Percentiles rank a stretch among this genome's conserved stretches.
These are phyloP conservation scores for Botryotinia narcissicola DNA, from an alignment of 2,329 filamentous ascomycete genomes.

Conservation along the genomic window DNA sequence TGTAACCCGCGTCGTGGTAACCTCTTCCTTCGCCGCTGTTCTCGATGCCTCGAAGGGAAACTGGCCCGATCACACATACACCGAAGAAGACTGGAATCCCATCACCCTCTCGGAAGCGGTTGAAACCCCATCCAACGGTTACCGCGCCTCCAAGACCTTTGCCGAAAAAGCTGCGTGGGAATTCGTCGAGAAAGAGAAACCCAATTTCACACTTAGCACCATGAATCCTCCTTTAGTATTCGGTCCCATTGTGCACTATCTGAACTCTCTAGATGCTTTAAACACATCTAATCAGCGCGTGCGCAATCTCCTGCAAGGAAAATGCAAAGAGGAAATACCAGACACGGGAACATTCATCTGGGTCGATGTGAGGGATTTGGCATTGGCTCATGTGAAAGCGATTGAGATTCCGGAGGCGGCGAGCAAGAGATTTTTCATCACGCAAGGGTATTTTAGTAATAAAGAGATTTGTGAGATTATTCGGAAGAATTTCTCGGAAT, in stretches of 20 bases:
- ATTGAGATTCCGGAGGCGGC: slow-evolving; percentile 56
- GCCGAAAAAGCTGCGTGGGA: slow-evolving; percentile 67
- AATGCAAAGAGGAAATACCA: slow-evolving; percentile 55
- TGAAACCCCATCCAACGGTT: slow-evolving; percentile 42
- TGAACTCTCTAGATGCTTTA: slow-evolving; percentile 60
- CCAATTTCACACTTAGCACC: slow-evolving; percentile 58
- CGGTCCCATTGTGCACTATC: slow-evolving; percentile 61
- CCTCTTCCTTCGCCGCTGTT: slow-evolving; percentile 63
- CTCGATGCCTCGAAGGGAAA: slow-evolving; percentile 52
- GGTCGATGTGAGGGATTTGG: slow-evolving; percentile 61
- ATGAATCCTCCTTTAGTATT: slow-evolving; percentile 62
- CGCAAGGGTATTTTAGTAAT: slow-evolving; percentile 60
- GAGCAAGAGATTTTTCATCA: slow-evolving; percentile 62
- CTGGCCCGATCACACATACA: slow-evolving; percentile 48
- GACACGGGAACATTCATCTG: slow-evolving; percentile 59
- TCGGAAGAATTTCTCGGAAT: slow-evolving; percentile 53
- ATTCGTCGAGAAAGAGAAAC: slow-evolving; percentile 53
- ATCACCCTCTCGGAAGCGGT: slow-evolving; percentile 50
- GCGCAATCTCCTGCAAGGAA: slow-evolving; percentile 60
- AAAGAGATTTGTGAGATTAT: slow-evolving; percentile 56
- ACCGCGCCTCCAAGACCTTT: slow-evolving; percentile 55
- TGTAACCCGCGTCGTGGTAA: slow-evolving; percentile 49
- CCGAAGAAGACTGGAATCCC: slow-evolving; percentile 55
- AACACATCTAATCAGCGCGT: slow-evolving; percentile 74
- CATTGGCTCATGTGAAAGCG: slow-evolving; percentile 60